These are phyloP conservation scores for Acidiella bohemica DNA, from an alignment of 495 filamentous ascomycete genomes.

Conservation along the genomic window DNA sequence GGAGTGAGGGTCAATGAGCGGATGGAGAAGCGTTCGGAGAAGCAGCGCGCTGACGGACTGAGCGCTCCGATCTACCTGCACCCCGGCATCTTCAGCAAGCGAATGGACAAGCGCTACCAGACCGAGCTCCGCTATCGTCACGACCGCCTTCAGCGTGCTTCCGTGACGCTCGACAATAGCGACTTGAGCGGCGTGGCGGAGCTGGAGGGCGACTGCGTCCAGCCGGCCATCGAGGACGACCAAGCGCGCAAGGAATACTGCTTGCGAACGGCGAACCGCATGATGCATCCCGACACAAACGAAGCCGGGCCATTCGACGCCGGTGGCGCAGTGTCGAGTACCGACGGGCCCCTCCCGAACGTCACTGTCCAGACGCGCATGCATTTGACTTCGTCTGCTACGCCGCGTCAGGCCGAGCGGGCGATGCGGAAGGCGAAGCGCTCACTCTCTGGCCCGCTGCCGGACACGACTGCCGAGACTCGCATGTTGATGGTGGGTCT, in stretches of 20 bases:
- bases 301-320: not conserved
- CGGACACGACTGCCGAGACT: not conserved
- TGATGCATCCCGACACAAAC: not conserved
- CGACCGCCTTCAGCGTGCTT: not conserved
- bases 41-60: too few species aligned
- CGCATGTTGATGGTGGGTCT: constrained; percentile 1
- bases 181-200: not conserved
- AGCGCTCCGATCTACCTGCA: too few species aligned
- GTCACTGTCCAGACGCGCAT: constrained; percentile 1
- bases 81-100: constrained; percentile 1
- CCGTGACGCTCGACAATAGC: not conserved
- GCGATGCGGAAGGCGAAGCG: not conserved
- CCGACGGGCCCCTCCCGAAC: not conserved
- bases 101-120: not conserved
- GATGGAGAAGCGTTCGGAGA: too few species aligned
- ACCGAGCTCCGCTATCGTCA: not conserved
- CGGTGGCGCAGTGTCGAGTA: not conserved
- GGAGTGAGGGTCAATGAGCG: too few species aligned
- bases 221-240: not conserved
- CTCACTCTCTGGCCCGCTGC: not conserved
- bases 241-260: not conserved
- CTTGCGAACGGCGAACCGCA: not conserved
- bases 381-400: not conserved
- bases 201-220: not conserved
- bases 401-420: not conserved